Percentiles rank a stretch among this genome's conserved stretches.
These are phyloP conservation scores for Akebia trifoliata DNA, from an alignment of 164 flowering plant genomes.

Conservation along the genomic window DNA sequence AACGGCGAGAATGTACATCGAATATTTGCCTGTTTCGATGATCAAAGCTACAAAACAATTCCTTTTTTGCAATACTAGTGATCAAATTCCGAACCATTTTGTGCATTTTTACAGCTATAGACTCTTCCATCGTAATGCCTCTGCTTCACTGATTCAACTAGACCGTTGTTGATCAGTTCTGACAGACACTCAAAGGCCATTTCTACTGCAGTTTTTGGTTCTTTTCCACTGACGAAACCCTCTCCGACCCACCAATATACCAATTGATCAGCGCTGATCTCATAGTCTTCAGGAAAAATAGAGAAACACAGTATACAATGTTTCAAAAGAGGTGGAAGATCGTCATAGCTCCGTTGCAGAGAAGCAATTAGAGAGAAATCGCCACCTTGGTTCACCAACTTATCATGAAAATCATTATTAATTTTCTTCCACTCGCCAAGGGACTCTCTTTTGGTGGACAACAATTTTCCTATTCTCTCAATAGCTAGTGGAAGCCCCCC, in stretches of 20 bases:
- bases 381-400: neutral
- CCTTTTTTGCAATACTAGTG: constrained; percentile 16
- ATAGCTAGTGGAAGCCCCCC: neutral
- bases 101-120: constrained; percentile 21
- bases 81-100: constrained; percentile 23
- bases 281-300: no score
- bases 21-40: no score
- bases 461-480: neutral
- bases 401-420: neutral
- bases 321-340: neutral
- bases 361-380: neutral
- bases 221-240: no score
- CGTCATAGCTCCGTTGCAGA: constrained; percentile 3
- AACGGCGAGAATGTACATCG: no score
- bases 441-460: neutral
- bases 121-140: constrained; percentile 24
- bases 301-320: neutral
- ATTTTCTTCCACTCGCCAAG: neutral
- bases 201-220: no score
- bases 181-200: no score
- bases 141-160: constrained; percentile 16
- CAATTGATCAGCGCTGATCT: no score
- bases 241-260: no score
- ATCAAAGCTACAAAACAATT: constrained; percentile 12
- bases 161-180: no score